These are phyloP conservation scores for Leccinum boreale DNA, from an alignment of 768 basidiomycete species.

Conservation along the genomic window DNA sequence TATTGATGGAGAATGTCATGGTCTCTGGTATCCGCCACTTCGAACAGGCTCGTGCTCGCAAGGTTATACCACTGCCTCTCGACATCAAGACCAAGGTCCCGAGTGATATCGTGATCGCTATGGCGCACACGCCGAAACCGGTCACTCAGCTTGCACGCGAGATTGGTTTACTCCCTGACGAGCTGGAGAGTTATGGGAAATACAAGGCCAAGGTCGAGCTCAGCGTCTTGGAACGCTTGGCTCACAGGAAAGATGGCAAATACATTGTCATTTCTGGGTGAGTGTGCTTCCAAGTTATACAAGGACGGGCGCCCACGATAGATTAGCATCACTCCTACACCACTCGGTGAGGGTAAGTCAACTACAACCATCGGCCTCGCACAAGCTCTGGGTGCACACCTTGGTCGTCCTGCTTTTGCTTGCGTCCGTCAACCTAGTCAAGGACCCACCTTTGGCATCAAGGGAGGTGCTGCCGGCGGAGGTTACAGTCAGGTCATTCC, in stretches of 20 bases:
- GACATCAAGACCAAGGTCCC: slow-evolving; percentile 84
- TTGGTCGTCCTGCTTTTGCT: slow-evolving; percentile 89
- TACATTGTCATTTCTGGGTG: slow-evolving; percentile 95
- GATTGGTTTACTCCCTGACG: slow-evolving; percentile 80
- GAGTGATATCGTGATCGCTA: slow-evolving; percentile 94
- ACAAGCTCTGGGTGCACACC: slow-evolving; percentile 93
- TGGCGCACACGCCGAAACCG: slow-evolving; percentile 91
- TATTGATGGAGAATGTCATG: slow-evolving; percentile 95
- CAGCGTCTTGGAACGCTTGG: slow-evolving; percentile 77
- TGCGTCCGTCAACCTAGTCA: slow-evolving; percentile 98
- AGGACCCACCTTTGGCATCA: slow-evolving; percentile 98
- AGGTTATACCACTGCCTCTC: slow-evolving; percentile 76
- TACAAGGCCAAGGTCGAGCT: slow-evolving; percentile 98
- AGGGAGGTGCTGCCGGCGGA: slow-evolving; percentile 97
- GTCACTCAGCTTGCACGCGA: slow-evolving; percentile 80
- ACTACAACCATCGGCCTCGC: slow-evolving; percentile 97
- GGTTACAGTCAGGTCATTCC: slow-evolving; percentile 99
- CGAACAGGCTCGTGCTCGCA: slow-evolving; percentile 61
- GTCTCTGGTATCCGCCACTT: slow-evolving; percentile 80
- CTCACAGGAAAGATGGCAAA: slow-evolving; percentile 87
- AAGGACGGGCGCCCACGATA: neutral
- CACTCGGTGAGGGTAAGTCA: slow-evolving; percentile 96
- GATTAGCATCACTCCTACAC: slow-evolving; percentile 88
- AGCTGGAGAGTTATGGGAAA: slow-evolving; percentile 91
- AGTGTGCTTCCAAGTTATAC: slow-evolving; percentile 12